Evolutionary conservation across 805 yeast species (phyloP), one percentile per base, ranked within the genome.

Genomic region (Wickerhamiella sergipiensis): DNA sequence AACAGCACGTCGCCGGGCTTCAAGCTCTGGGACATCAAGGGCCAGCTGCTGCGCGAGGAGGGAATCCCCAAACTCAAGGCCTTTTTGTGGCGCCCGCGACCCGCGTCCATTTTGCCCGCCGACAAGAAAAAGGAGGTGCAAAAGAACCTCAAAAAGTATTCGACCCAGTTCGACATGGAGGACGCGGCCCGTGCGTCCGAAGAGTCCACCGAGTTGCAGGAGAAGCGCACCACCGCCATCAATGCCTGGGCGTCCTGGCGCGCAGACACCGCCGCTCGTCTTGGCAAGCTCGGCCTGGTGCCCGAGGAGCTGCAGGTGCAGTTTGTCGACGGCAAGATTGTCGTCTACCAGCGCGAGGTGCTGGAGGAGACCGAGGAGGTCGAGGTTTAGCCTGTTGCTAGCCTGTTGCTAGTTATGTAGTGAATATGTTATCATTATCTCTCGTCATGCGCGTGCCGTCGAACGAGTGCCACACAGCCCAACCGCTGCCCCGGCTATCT

Each of bases 81-180:
- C 55, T 85, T 90, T 62, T 73, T 79, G 55, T 92, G 99, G 99
- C 85, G 99, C 75, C 97, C 97, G 62, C 82, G 98, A 72, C 98
- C 98, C 48, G 78, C 77, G 18, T 75, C 88, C 1, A 68, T 81
- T 57, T 78, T 92, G 64, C 73, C 81, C 54, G 79, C 81, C 61
- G 83, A 79, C 58, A 94, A 86, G 67, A 79, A 79, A 73, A 86
- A 87, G 83, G 83, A 82, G 76, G 87, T 92, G 56, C 79, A 86
- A 73, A 85, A 85, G 83, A 83, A 83, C 72, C 71, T 90, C 73
- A 79, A 82, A 66, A 90, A 85, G 69, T 86, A 84, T 76, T 75
- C 88, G 60, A 92, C 92, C 43, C 88, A 86, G 70, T 92, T 89
- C 71, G 97, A 90, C 59, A 95, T 88, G 71, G 74, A 77, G 56